A percentile compares a stretch with the other conserved stretches of the same genome.
These are phyloP conservation scores for Aspergillus tubingensis DNA, from an alignment of 2,329 filamentous ascomycete species.

Conservation along the genomic window DNA sequence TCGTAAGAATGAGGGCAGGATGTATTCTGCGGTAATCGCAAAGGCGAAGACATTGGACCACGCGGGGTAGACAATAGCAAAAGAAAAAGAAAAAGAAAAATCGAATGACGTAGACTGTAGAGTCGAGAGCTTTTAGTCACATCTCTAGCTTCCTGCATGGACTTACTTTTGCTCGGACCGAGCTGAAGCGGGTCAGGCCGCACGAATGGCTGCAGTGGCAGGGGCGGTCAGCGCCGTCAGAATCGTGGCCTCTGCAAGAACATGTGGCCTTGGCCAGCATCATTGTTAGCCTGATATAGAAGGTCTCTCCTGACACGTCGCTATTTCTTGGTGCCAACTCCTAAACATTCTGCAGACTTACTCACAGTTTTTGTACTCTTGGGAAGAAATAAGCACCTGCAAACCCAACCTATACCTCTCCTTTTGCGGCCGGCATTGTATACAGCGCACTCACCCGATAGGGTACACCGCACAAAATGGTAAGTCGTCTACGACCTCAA, in stretches of 20 bases:
- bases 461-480: conserved; percentile 17
- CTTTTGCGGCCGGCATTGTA: not conserved
- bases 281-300: conserved; percentile 14
- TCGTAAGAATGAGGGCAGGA: too few species aligned
- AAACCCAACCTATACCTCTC: not conserved
- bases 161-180: not conserved
- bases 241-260: conserved; percentile 31
- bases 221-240: conserved; percentile 41
- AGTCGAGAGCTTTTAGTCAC: not conserved
- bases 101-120: not conserved
- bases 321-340: not conserved
- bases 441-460: not conserved
- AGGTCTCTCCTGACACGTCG: conserved; percentile 13
- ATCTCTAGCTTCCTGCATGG: not conserved
- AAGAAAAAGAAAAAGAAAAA: not conserved
- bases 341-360: not conserved
- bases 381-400: not conserved
- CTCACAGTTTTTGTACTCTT: not conserved
- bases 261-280: conserved; percentile 33
- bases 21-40: too few species aligned
- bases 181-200: conserved; percentile 1
- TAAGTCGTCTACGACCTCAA: conserved; percentile 12
- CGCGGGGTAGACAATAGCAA: not conserved
- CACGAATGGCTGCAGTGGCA: not conserved
- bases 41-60: not conserved